A percentile compares a stretch with the other conserved stretches of the same genome.
phyloP scores from a whole-genome alignment of 2,329 filamentous ascomycete genomes.

The Penicillium sp. region DNA sequence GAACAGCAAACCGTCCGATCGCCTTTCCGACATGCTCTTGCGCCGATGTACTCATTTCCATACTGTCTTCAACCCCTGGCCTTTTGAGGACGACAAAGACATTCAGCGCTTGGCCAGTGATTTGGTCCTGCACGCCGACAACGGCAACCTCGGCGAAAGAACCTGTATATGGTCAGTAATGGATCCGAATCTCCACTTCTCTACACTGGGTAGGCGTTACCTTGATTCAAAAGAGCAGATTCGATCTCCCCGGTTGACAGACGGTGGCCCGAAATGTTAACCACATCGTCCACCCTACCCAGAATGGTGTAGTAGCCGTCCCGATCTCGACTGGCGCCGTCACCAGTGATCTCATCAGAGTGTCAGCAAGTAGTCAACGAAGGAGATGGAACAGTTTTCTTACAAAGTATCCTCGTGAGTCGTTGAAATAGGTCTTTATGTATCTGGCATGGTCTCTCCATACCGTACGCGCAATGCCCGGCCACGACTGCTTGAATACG shows the following conservation, averaged over 20 bases:
- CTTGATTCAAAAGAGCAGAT: background rate
- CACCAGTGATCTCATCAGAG: background rate
- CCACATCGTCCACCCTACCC: background rate
- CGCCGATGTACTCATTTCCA: background rate
- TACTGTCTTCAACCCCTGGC: background rate
- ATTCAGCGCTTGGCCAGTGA: constrained; percentile 90
- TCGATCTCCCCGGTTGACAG: background rate
- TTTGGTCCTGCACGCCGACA: constrained; percentile 80
- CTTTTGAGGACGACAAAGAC: constrained; percentile 76
- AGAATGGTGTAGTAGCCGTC: background rate
- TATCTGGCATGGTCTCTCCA: background rate
- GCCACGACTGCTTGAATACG: background rate
- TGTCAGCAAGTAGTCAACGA: background rate
- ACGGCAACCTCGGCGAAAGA: constrained; percentile 82
- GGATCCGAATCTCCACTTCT: background rate
- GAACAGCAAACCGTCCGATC: constrained; percentile 2
- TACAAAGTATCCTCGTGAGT: background rate
- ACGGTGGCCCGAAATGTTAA: background rate
- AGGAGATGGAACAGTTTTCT: background rate
- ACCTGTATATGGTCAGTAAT: constrained; percentile 69
- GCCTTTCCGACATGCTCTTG: background rate
- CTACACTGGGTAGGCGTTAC: background rate
- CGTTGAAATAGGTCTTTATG: background rate
- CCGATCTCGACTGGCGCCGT: background rate
- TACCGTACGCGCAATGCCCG: background rate